Conservation (phyloP, 2,329 filamentous ascomycete genomes). For the Tricladium varicosporioides region DNA sequence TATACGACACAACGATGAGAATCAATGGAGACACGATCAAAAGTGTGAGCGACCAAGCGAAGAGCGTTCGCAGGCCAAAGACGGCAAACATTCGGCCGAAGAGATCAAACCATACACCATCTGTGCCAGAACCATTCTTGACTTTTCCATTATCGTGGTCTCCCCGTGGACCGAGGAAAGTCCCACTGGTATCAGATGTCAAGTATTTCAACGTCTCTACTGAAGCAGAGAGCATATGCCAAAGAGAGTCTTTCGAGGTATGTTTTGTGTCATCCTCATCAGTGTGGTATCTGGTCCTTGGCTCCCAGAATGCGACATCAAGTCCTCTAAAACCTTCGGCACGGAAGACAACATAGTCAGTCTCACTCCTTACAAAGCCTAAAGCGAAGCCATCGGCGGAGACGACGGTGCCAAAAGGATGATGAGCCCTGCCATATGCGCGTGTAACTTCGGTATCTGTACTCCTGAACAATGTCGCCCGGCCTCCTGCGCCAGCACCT, state of each 20-base stretch:
- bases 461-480: conserved; percentile 82
- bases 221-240: conserved; percentile 92
- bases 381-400: conserved; percentile 80
- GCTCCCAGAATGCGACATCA: conserved; percentile 88
- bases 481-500: conserved; percentile 87
- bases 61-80: conserved; percentile 77
- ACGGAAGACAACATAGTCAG: conserved; percentile 84
- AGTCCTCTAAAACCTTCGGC: conserved; percentile 80
- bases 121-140: conserved; percentile 62
- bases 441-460: conserved; percentile 84
- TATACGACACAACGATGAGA: conserved; percentile 65
- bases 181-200: conserved; percentile 63
- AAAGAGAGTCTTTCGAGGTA: conserved; percentile 68
- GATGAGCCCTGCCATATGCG: conserved; percentile 67
- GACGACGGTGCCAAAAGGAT: conserved; percentile 83
- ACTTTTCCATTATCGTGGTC: conserved; percentile 59
- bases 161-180: conserved; percentile 60
- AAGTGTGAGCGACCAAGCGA: conserved; percentile 81
- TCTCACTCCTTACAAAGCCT: conserved; percentile 78
- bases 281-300: conserved; percentile 86
- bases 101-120: conserved; percentile 91
- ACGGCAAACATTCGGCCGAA: conserved; percentile 79
- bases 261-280: conserved; percentile 82
- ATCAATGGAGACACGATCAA: conserved; percentile 77
- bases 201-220: conserved; percentile 72